phyloP scores from a whole-genome alignment of 2,329 filamentous ascomycete genomes.

The Calonectria ilicicola region DNA sequence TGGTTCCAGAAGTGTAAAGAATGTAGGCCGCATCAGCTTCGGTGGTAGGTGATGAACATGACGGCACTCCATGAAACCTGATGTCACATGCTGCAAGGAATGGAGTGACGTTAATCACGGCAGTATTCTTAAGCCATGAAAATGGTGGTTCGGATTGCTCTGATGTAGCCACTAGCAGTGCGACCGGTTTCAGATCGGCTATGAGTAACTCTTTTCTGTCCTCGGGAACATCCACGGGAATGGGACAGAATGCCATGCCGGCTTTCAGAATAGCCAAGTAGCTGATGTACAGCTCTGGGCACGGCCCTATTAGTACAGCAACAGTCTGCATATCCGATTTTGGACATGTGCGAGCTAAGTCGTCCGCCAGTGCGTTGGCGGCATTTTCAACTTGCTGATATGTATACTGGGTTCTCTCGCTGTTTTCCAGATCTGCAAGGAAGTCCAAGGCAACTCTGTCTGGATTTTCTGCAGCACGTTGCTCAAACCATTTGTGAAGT shows the following conservation, averaged over 20 bases:
- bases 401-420: not conserved
- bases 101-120: not conserved
- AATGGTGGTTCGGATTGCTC: no score
- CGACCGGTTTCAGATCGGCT: not conserved
- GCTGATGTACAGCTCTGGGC: conserved; percentile 2
- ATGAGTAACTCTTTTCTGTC: not conserved
- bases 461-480: not conserved
- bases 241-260: not conserved
- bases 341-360: not conserved
- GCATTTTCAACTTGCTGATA: not conserved
- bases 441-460: not conserved
- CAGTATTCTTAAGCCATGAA: not conserved
- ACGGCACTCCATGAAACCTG: not conserved
- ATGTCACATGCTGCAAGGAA: not conserved
- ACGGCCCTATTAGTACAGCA: not conserved
- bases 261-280: not conserved
- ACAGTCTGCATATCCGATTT: not conserved
- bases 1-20: not conserved
- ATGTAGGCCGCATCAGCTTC: not conserved
- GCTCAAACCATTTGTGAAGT: not conserved
- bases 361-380: not conserved
- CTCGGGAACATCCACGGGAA: not conserved
- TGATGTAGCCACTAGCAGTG: not conserved
- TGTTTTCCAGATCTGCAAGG: not conserved
- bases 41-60: not conserved